These are phyloP conservation scores for Pythium aphanidermatum DNA, from an alignment of 352 stramenopile species.

Conservation along the genomic window DNA sequence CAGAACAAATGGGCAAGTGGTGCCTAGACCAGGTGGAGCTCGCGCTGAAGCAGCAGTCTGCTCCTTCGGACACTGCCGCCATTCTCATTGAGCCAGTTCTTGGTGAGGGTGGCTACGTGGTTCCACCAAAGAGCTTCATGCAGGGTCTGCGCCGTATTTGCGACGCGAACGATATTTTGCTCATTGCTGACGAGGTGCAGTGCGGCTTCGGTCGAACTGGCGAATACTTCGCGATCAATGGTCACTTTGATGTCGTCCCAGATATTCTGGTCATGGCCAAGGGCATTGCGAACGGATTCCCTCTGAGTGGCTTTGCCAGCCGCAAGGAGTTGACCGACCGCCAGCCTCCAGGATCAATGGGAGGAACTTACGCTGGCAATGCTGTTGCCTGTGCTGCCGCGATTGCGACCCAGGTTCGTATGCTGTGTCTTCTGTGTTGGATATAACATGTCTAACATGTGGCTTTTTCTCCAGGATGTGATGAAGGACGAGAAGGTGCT, in stretches of 20 bases:
- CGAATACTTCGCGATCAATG: conserved; percentile 83
- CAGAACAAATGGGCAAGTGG: conserved; percentile 55
- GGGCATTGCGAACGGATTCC: conserved; percentile 90
- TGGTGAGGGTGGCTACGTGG: conserved; percentile 91
- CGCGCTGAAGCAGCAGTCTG: conserved; percentile 88
- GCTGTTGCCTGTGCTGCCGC: conserved; percentile 88
- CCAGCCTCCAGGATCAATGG: conserved; percentile 84
- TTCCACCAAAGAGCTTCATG: conserved; percentile 89
- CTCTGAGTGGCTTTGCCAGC: conserved; percentile 86
- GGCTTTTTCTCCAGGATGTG: conserved; percentile 42
- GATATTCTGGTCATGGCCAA: conserved; percentile 94
- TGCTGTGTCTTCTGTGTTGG: conserved; percentile 1
- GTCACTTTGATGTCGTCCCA: conserved; percentile 77
- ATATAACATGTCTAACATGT: conserved; percentile 1
- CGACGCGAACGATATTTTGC: conserved; percentile 88
- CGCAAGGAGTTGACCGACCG: conserved; percentile 82
- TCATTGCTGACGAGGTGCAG: conserved; percentile 93
- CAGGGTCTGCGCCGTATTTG: conserved; percentile 88
- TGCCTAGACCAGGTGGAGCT: conserved; percentile 83
- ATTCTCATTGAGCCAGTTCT: conserved; percentile 91
- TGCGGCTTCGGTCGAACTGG: conserved; percentile 86
- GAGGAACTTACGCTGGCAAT: conserved; percentile 92
- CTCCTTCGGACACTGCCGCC: conserved; percentile 80
- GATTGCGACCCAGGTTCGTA: conserved; percentile 51
- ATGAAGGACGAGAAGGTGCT: conserved; percentile 89